Conservation (phyloP, 1,139 yeast species). For the Taphrina flavorubra region DNA sequence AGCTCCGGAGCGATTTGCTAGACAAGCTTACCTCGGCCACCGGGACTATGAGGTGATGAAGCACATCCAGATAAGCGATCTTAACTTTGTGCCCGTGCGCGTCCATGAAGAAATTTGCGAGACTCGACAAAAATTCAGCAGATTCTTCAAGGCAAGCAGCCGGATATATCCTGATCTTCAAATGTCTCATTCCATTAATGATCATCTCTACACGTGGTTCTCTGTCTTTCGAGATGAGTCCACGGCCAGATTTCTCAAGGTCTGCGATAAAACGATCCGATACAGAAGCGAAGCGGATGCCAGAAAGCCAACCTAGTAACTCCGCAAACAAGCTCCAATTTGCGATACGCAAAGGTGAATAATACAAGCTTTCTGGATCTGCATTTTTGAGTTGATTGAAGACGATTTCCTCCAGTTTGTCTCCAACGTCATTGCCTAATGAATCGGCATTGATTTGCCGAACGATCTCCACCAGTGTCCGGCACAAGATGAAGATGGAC, state of each 20-base stretch:
- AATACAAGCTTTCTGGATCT: slow-evolving; percentile 71
- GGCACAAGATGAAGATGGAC: slow-evolving; percentile 85
- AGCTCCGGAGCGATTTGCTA: not conserved
- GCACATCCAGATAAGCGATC: slow-evolving; percentile 83
- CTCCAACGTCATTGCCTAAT: slow-evolving; percentile 79
- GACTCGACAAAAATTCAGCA: slow-evolving; percentile 82
- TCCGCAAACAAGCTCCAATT: slow-evolving; percentile 95
- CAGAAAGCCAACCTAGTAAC: slow-evolving; percentile 87
- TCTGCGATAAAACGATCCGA: slow-evolving; percentile 94
- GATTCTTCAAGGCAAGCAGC: slow-evolving; percentile 89
- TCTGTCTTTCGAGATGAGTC: slow-evolving; percentile 60
- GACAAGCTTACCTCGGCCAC: slow-evolving; percentile 60
- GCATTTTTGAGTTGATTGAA: slow-evolving; percentile 87
- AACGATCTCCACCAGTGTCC: slow-evolving; percentile 91
- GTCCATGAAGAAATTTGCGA: slow-evolving; percentile 77
- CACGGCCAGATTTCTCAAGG: slow-evolving; percentile 63
- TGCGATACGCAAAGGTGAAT: slow-evolving; percentile 78
- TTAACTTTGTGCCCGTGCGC: slow-evolving; percentile 67
- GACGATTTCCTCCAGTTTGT: slow-evolving; percentile 87
- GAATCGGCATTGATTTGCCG: slow-evolving; percentile 77
- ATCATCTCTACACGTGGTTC: slow-evolving; percentile 77
- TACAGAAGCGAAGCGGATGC: slow-evolving; percentile 78
- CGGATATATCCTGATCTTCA: slow-evolving; percentile 78
- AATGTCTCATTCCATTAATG: slow-evolving; percentile 88
- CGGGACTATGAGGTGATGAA: slow-evolving; percentile 75